Conservation (phyloP, 163 green algal species). For the Volvox carteri region DNA sequence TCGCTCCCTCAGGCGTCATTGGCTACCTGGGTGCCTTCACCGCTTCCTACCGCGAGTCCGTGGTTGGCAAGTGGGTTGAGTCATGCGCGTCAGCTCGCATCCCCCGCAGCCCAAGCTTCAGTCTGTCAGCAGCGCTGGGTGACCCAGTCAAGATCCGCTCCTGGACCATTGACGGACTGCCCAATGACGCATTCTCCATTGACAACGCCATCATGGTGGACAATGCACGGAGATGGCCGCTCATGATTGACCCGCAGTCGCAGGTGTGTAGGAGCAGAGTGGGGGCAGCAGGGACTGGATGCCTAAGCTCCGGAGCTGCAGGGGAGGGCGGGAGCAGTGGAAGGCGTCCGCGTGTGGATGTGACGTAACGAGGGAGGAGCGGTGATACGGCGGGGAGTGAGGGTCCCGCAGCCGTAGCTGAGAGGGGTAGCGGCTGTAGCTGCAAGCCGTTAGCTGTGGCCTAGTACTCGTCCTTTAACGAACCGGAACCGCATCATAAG, state of each 20-base stretch:
- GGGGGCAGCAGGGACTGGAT: neutral
- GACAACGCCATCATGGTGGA: slow-evolving; percentile 86
- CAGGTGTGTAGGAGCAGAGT: slow-evolving; percentile 50
- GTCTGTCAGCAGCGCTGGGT: slow-evolving; percentile 73
- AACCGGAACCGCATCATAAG: too few species aligned
- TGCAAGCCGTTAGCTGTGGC: too few species aligned
- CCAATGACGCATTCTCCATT: slow-evolving; percentile 84
- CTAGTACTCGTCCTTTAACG: too few species aligned
- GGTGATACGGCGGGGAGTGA: neutral
- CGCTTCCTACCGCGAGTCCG: slow-evolving; percentile 72
- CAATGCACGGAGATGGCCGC: slow-evolving; percentile 77
- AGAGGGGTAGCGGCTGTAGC: too few species aligned
- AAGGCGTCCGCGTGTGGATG: neutral
- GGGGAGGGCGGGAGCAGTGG: neutral
- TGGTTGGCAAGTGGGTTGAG: slow-evolving; percentile 65
- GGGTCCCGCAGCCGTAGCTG: neutral
- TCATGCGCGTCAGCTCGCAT: slow-evolving; percentile 50
- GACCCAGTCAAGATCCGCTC: slow-evolving; percentile 80
- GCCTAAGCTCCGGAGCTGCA: too few species aligned
- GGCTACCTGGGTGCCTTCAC: slow-evolving; percentile 87
- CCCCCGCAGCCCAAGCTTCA: slow-evolving; percentile 67
- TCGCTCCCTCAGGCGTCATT: slow-evolving; percentile 62
- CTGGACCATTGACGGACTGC: slow-evolving; percentile 86
- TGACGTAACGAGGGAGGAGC: neutral
- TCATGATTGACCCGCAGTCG: slow-evolving; percentile 85